These are phyloP conservation scores for Lycium ferocissimum DNA, from an alignment of 257 asterid genomes.

Conservation along the genomic window DNA sequence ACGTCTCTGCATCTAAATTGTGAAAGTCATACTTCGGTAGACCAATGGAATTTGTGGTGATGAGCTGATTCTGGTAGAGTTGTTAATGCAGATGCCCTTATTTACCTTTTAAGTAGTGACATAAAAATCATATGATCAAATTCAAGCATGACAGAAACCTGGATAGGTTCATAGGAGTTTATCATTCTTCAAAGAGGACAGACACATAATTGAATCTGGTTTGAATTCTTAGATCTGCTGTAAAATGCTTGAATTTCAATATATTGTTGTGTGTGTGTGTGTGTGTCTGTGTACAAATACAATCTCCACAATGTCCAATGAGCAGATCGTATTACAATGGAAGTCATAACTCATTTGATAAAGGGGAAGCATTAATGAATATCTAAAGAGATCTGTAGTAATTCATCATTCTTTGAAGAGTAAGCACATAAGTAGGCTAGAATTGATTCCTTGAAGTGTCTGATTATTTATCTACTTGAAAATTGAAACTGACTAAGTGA, in stretches of 20 bases:
- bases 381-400: not conserved
- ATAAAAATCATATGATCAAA: not conserved
- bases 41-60: not conserved
- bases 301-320: not conserved
- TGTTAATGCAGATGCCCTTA: not conserved
- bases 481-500: not conserved
- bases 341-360: not conserved
- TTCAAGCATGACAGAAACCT: not conserved
- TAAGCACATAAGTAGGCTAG: not conserved
- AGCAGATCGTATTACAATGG: not conserved
- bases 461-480: not conserved
- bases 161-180: not conserved
- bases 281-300: not conserved
- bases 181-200: conserved; percentile 10
- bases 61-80: not conserved
- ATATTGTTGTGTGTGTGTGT: not conserved
- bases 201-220: not conserved
- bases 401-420: conserved; percentile 23
- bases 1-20: not conserved
- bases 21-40: not conserved
- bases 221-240: not conserved
- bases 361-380: not conserved
- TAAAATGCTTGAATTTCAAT: not conserved
- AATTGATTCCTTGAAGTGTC: not conserved
- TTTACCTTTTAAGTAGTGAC: conserved; percentile 5